phyloP scores from a whole-genome alignment of 2,329 filamentous ascomycete species.

The Diaporthe sp. region DNA sequence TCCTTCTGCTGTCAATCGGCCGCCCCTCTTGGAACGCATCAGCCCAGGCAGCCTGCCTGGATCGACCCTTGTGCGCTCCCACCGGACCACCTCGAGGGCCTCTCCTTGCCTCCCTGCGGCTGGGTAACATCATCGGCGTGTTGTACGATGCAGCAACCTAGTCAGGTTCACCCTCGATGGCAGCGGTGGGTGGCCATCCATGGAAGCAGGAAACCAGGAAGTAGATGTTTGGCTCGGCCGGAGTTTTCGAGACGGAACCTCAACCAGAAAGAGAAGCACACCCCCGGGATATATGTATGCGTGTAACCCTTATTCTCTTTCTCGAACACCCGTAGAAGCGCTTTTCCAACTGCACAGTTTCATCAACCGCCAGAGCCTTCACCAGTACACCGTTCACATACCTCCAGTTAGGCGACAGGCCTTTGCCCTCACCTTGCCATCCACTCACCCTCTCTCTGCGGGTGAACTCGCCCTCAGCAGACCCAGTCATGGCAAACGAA shows the following conservation, averaged over 20 bases:
- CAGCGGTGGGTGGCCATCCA: neutral
- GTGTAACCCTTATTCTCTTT: neutral
- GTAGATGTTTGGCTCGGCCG: constrained; percentile 10
- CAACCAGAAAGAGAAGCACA: constrained; percentile 1
- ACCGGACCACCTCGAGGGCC: constrained; percentile 6
- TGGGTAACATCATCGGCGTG: constrained; percentile 20
- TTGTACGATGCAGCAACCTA: neutral
- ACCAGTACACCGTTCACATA: neutral
- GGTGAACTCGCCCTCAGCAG: neutral
- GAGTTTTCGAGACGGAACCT: neutral
- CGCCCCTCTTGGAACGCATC: constrained; percentile 21
- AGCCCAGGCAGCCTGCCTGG: constrained; percentile 16
- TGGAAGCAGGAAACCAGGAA: constrained; percentile 1
- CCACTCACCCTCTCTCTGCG: neutral
- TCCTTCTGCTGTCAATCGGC: constrained; percentile 15
- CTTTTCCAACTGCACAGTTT: neutral
- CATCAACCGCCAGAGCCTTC: constrained; percentile 3
- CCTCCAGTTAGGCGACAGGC: neutral
- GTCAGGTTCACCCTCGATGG: constrained; percentile 22
- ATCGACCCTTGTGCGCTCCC: neutral
- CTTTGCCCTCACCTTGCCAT: neutral
- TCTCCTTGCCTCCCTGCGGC: constrained; percentile 24
- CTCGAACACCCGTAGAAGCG: neutral
- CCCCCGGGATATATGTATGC: constrained; percentile 21
- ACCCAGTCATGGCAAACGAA: constrained; percentile 20